Evolutionary conservation across 805 yeast genomes (phyloP).

Genomic region (Danielia reshetovae): DNA sequence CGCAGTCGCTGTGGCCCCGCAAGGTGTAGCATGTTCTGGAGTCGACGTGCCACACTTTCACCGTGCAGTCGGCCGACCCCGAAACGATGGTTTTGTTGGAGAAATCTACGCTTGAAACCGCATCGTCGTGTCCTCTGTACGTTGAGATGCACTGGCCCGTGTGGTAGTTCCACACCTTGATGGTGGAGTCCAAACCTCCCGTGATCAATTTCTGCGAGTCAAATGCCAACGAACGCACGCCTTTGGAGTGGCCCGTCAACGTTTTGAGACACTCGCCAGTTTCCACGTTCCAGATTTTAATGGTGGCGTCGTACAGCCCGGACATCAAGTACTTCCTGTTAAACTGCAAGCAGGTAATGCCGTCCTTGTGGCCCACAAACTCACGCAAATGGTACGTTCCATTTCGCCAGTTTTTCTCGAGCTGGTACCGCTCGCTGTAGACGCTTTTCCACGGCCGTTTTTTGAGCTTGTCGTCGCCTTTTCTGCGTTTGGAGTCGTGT

Average conservation of each 20-base stretch:
- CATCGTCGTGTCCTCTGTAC: conserved; percentile 86
- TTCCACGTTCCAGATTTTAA: conserved; percentile 89
- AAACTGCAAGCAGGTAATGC: conserved; percentile 84
- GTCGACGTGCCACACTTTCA: conserved; percentile 96
- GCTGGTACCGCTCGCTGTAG: conserved; percentile 83
- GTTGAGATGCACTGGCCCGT: conserved; percentile 94
- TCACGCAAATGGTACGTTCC: conserved; percentile 63
- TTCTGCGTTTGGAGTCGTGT: conserved; percentile 6
- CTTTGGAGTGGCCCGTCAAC: conserved; percentile 84
- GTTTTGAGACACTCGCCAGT: conserved; percentile 74
- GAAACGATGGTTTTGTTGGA: conserved; percentile 77
- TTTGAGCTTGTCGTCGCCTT: conserved; percentile 10
- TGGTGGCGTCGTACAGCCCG: conserved; percentile 87
- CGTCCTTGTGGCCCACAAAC: conserved; percentile 81
- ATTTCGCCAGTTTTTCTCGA: conserved; percentile 92
- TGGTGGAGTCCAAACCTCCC: conserved; percentile 87
- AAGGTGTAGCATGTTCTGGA: conserved; percentile 87
- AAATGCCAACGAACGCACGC: conserved; percentile 79
- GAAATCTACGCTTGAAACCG: conserved; percentile 82
- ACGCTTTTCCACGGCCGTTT: conserved; percentile 93
- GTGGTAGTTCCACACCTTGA: conserved; percentile 93
- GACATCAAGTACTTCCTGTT: conserved; percentile 74
- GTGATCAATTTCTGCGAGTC: conserved; percentile 88
- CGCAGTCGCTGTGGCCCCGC: conserved; percentile 92
- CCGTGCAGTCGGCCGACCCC: conserved; percentile 89